Evolutionary conservation across 768 basidiomycete genomes (phyloP).

Genomic region (Tulasnella sp.): DNA sequence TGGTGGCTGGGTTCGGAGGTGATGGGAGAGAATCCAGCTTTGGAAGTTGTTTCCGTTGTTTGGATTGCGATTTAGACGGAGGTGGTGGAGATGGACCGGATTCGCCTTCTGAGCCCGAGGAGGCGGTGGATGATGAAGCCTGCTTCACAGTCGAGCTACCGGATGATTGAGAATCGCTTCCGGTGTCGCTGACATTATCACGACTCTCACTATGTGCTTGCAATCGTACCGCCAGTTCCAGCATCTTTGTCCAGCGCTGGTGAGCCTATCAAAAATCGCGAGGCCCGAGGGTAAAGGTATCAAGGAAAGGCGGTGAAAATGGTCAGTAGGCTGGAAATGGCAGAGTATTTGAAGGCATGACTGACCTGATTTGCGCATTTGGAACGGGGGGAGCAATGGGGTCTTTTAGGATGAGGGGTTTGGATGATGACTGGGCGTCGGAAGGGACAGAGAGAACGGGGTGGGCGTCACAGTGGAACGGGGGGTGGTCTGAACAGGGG

Average conservation of each 20-base stretch:
- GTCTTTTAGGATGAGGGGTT: not conserved
- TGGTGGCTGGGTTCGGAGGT: not conserved
- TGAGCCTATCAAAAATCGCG: not conserved
- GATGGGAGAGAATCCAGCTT: not conserved
- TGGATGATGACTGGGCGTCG: not conserved
- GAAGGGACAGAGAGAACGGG: not conserved
- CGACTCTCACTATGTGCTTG: not conserved
- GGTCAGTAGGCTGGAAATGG: not conserved
- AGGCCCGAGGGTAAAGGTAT: not conserved
- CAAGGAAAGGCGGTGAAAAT: too few species aligned
- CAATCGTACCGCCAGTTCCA: not conserved
- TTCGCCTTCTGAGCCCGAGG: not conserved
- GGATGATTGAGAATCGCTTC: conserved; percentile 16
- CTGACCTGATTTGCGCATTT: conserved; percentile 13
- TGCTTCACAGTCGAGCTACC: not conserved
- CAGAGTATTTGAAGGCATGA: not conserved
- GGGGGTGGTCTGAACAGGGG: not conserved
- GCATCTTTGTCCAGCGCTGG: not conserved
- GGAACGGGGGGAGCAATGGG: not conserved
- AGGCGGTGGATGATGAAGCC: not conserved
- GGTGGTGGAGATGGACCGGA: not conserved
- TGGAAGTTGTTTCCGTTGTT: not conserved
- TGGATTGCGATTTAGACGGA: not conserved
- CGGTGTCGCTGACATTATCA: not conserved
- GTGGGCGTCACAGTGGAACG: conserved; percentile 8